Conservation (phyloP, 306 rosid species). For the Alnus glutinosa region DNA sequence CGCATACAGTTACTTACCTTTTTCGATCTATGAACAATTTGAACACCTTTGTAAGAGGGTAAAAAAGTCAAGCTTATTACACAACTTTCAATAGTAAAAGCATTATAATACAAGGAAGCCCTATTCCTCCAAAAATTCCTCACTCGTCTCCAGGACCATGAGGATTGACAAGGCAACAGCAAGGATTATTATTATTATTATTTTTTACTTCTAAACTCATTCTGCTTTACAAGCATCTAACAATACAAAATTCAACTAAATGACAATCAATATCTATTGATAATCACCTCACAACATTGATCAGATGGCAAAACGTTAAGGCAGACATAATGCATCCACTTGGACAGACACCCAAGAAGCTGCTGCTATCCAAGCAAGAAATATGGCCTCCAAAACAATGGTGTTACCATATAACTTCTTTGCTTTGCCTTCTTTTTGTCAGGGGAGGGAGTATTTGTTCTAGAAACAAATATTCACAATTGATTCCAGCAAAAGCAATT, state of each 20-base stretch:
- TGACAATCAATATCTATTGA: conserved; percentile 13
- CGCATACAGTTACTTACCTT: too few species aligned
- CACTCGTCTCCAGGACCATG: background rate
- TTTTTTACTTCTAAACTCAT: background rate
- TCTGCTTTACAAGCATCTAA: conserved; percentile 21
- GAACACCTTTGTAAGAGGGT: background rate
- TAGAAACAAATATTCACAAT: conserved; percentile 4
- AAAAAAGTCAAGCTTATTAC: background rate
- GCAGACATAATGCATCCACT: background rate
- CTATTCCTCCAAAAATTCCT: background rate
- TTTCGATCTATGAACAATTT: background rate
- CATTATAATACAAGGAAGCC: background rate
- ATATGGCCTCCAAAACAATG: conserved; percentile 4
- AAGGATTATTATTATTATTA: too few species aligned
- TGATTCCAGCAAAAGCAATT: conserved; percentile 12
- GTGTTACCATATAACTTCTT: conserved; percentile 6
- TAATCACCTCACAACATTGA: conserved; percentile 32
- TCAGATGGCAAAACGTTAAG: conserved; percentile 9
- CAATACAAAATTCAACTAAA: conserved; percentile 8
- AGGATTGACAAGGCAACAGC: background rate
- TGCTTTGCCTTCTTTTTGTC: conserved; percentile 10
- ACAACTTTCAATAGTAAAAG: background rate
- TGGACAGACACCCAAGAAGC: conserved; percentile 9
- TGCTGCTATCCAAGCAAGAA: conserved; percentile 29
- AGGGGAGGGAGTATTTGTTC: background rate